phyloP scores from a whole-genome alignment of 1,284 basidiomycete species.

The Cerioporus squamosus region DNA sequence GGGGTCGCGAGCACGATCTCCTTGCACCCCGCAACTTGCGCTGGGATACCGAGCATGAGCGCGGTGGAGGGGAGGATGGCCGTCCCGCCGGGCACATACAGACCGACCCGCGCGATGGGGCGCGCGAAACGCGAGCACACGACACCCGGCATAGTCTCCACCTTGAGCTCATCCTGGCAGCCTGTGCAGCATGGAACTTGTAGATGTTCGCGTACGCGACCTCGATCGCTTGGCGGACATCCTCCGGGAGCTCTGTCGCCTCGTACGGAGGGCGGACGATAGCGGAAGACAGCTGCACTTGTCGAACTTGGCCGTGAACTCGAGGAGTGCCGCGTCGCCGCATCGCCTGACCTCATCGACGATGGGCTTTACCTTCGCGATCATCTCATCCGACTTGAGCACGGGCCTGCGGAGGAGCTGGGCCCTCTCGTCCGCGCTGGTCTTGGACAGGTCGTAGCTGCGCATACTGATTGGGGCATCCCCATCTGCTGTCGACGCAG shows the following conservation, averaged over 20 bases:
- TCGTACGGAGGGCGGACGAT: constrained; percentile 74
- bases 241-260: constrained; percentile 60
- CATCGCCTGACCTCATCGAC: constrained; percentile 84
- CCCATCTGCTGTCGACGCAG: constrained; percentile 27
- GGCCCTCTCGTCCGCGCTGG: constrained; percentile 60
- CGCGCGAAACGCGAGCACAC: constrained; percentile 93
- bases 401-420: constrained; percentile 89
- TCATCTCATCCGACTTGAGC: constrained; percentile 93
- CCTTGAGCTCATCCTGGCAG: constrained; percentile 74
- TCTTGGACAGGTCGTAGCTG: constrained; percentile 62
- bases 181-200: constrained; percentile 89
- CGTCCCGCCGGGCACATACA: constrained; percentile 98
- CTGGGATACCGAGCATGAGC: constrained; percentile 97
- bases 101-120: constrained; percentile 92
- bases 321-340: constrained; percentile 88
- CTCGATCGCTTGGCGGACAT: constrained; percentile 87
- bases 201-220: constrained; percentile 91
- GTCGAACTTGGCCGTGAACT: constrained; percentile 95
- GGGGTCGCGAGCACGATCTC: constrained; percentile 96
- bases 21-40: constrained; percentile 95
- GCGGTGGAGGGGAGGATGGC: constrained; percentile 97
- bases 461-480: constrained; percentile 76
- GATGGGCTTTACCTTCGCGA: constrained; percentile 94
- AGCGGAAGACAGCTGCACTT: constrained; percentile 65
- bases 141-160: constrained; percentile 99